Evolutionary conservation across 1,139 yeast genomes (phyloP), one percentile per base, ranked within the genome.

Genomic region (Yamadazyma dushanensis): DNA sequence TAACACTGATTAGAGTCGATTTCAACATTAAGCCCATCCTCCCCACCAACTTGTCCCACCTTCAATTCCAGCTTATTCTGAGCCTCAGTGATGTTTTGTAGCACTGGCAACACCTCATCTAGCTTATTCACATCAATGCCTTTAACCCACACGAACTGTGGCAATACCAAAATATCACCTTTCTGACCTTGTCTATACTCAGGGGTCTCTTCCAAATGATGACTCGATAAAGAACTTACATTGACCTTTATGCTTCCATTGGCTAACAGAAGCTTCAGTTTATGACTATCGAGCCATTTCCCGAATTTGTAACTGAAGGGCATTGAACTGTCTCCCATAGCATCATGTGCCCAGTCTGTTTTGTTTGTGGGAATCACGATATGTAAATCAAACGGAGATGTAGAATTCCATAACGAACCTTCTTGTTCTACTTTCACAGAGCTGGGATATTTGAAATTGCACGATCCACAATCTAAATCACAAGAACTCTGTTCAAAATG

Each of bases 321-420:
- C 2, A 73, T 70, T 17, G 59, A 41, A 3, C 13, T 13, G 17
- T 63, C 74, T 31, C 76, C 83, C 8, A 74, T 62, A 9, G 95
- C 88, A 53, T 84, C 84, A 44, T 79, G 94, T 5, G 62, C 66
- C 97, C 98, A 92, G 59, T 92, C 96, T 1, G 76, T 57, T 48
- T 81, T 80, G 10, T 94, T 95, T 0, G 97, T 88, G 2, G 96
- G 82, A 0, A 90, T 80, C 14, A 89, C 60, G 21, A 88, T 64
- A 48, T 90, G 97, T 16, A 83, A 53, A 5, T 80, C 83, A 39
- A 78, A 80, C 2, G 84, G 80, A 45, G 73, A 73, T 1, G 95
- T 80, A 3, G 89, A 70, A 38, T 84, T 80, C 78, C 85, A 88
- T 24, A 92, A 66, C 5, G 79, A 72, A 5, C 51, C 59, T 13